Evolutionary conservation across 1,284 basidiomycete species (phyloP), one percentile per base, ranked within the genome.

Genomic region (Inonotus obliquus): DNA sequence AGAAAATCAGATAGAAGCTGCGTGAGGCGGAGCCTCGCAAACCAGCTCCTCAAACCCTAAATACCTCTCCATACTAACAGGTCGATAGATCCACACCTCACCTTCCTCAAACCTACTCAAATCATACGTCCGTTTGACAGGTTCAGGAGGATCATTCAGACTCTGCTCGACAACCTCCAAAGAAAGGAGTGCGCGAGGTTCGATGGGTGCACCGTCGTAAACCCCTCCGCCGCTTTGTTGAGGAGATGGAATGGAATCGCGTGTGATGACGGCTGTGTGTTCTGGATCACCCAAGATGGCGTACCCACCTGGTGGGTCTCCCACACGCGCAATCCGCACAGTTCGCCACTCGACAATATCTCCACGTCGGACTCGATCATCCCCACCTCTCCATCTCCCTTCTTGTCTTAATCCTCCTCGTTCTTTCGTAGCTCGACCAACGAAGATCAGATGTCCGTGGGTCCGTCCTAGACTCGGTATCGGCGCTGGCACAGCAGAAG

Each of bases 321-420:
- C 51, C 11, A 60, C 62, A 52, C 65, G 67, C n/a, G 68, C 68
- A 32, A 81, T 74, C 57, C 70, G 71, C 47, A 74, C 79, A 56
- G 64, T 71, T 45, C 75, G 68, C 82, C 82, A 85, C 65, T 85
- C 79, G 44, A 81, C 77, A 57, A 85, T 79, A 65, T 85, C 83
- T 10, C 83, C 83, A 48, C 81, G 68, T 11, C 82, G 72, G 6
- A 84, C 74, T 17, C 78, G 73, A 63, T 77, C 75, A 66, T 84
- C 81, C 0, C 79, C 81, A 4, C 82, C 82, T 21, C 79, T 69
- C 83, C 83, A 85, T 5, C 72, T 69, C 19, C 82, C 83, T 9
- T 68, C 67, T 68, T 74, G 75, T n/a, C 69, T 65, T 4, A 73
- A 73, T 54, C 65, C 66, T 4, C 71, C 69, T 35, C 68, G 67